Evolutionary conservation across 176 grass and related monocot genomes (phyloP).

Genomic region (Chloris gayana): DNA sequence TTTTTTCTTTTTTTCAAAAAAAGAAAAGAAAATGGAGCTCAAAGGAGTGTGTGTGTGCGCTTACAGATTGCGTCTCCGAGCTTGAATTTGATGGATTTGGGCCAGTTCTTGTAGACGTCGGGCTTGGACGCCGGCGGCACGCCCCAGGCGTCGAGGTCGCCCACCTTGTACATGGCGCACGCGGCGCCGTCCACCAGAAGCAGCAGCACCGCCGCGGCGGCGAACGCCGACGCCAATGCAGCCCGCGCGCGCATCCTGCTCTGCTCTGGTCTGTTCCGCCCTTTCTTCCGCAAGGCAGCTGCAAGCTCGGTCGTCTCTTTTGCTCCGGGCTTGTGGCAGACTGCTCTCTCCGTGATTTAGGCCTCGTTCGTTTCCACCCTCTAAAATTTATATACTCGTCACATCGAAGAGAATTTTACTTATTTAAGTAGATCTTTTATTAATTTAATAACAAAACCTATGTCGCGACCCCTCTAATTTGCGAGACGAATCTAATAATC

Average conservation of each 20-base stretch:
- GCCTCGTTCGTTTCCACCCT: too few species aligned
- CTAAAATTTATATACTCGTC: too few species aligned
- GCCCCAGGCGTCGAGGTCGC: slow-evolving; percentile 77
- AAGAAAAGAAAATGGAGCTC: not conserved
- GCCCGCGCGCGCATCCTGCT: slow-evolving; percentile 18
- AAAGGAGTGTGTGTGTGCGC: not conserved
- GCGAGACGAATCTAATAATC: too few species aligned
- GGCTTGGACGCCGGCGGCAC: slow-evolving; percentile 59
- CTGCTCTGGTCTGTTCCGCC: not conserved
- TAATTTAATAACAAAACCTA: too few species aligned
- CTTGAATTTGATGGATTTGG: slow-evolving; percentile 51
- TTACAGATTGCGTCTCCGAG: slow-evolving; percentile 81
- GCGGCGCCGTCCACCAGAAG: slow-evolving; percentile 34
- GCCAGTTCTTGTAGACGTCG: slow-evolving; percentile 68
- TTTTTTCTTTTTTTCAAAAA: too few species aligned
- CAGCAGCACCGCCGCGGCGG: not conserved
- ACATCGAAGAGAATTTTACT: too few species aligned
- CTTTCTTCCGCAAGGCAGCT: not conserved
- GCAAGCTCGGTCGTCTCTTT: not conserved
- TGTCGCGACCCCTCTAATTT: too few species aligned
- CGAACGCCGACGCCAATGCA: slow-evolving; percentile 19
- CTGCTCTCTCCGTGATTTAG: not conserved
- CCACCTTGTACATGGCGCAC: slow-evolving; percentile 75
- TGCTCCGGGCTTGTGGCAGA: not conserved
- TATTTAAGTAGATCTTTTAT: too few species aligned